A percentile compares a stretch with the other conserved stretches of the same genome.
Evolutionary conservation across 73 alveolate species (phyloP).

Genomic region (Paramecium sonneborni): DNA sequence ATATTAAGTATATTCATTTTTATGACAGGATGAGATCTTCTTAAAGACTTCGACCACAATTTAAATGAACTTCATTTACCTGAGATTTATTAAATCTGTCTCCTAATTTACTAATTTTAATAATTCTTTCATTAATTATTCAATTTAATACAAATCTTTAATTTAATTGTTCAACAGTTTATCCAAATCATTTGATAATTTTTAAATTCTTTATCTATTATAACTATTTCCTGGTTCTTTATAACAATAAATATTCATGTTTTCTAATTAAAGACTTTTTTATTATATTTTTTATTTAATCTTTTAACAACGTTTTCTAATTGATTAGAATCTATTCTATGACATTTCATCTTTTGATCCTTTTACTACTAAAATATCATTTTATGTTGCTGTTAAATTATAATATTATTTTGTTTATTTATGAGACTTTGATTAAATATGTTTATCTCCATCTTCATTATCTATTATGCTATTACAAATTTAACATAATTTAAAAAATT

Average conservation of each 20-base stretch:
- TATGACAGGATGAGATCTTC: constrained; percentile 35
- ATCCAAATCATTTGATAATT: constrained; percentile 26
- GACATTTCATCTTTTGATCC: constrained; percentile 50
- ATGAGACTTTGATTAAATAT: not conserved
- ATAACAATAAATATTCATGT: constrained; percentile 10
- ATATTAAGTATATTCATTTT: constrained; percentile 8
- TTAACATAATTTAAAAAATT: constrained; percentile 2
- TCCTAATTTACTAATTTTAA: not conserved
- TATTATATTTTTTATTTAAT: not conserved
- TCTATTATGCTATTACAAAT: constrained; percentile 37
- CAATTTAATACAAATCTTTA: constrained; percentile 13
- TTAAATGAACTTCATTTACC: constrained; percentile 26
- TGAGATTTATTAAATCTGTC: not conserved
- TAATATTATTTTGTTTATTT: constrained; percentile 39
- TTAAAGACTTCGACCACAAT: constrained; percentile 3
- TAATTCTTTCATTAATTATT: constrained; percentile 24
- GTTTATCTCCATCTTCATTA: not conserved
- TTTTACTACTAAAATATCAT: not conserved
- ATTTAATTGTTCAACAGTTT: not conserved
- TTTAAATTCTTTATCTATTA: constrained; percentile 26
- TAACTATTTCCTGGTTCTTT: constrained; percentile 30
- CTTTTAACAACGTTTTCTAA: constrained; percentile 1
- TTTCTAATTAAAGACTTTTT: constrained; percentile 25
- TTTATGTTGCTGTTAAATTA: not conserved
- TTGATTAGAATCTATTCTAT: not conserved